phyloP scores from a whole-genome alignment of 371 early-diverging fungal species.

The Saksenaea vasiformis region DNA sequence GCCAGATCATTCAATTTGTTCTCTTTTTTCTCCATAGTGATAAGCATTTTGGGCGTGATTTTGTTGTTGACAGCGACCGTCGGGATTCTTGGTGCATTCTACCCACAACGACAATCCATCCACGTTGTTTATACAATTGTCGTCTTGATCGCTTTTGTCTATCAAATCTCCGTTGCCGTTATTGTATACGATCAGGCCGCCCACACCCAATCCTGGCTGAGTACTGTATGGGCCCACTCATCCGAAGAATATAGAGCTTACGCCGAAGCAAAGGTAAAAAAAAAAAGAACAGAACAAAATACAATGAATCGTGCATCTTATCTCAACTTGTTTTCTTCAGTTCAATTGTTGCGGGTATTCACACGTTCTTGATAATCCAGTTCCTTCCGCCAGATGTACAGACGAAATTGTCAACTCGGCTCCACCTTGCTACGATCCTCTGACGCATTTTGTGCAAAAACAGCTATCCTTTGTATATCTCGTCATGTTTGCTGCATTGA shows the following conservation, averaged over 20 bases:
- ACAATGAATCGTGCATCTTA: not conserved
- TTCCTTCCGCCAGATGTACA: constrained; percentile 27
- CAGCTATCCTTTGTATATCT: constrained; percentile 34
- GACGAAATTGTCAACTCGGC: constrained; percentile 23
- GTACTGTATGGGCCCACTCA: constrained; percentile 31
- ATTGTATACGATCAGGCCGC: constrained; percentile 44
- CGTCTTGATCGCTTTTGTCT: constrained; percentile 35
- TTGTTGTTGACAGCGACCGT: constrained; percentile 37
- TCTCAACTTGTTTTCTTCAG: constrained; percentile 3
- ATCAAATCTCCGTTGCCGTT: constrained; percentile 32
- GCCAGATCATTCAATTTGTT: not conserved
- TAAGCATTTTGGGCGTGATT: constrained; percentile 42
- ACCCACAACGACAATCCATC: constrained; percentile 26
- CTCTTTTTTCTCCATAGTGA: constrained; percentile 24
- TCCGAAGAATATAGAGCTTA: constrained; percentile 29
- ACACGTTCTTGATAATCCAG: constrained; percentile 29
- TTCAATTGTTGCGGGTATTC: constrained; percentile 44
- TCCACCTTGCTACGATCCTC: constrained; percentile 32
- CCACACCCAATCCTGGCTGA: constrained; percentile 33
- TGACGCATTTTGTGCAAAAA: constrained; percentile 22
- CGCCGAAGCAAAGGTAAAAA: constrained; percentile 36
- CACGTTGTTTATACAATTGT: constrained; percentile 36
- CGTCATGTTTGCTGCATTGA: constrained; percentile 32
- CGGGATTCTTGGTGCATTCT: constrained; percentile 38
- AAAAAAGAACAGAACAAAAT: too few species aligned